Evolutionary conservation across 768 basidiomycete species (phyloP).

Genomic region (Phlebiopsis flavidoalba): DNA sequence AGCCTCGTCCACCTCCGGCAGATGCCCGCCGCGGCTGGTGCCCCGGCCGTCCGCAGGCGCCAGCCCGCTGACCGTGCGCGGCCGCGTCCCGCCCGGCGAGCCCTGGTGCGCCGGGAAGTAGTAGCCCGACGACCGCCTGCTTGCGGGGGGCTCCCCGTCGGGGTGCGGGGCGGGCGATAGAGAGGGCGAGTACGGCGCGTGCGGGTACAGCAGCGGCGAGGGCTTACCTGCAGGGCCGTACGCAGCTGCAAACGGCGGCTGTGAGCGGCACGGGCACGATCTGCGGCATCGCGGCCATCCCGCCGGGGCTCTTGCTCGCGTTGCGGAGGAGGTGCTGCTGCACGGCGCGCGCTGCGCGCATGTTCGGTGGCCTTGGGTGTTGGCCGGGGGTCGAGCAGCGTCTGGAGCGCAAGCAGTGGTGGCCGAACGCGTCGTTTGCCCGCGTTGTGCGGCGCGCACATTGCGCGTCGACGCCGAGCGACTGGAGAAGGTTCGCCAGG

Average conservation of each 20-base stretch:
- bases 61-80: constrained; percentile 5
- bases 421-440: constrained; percentile 73
- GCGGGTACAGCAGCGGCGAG: constrained; percentile 1
- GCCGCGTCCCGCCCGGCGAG: neutral
- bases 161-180: neutral
- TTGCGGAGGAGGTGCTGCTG: constrained; percentile 12
- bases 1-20: constrained; percentile 4
- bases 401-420: constrained; percentile 67
- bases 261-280: constrained; percentile 1
- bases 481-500: constrained; percentile 56
- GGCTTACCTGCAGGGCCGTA: constrained; percentile 2
- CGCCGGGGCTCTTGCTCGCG: constrained; percentile 14
- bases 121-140: constrained; percentile 2
- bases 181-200: neutral
- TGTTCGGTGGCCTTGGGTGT: constrained; percentile 27
- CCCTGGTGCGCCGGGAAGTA: neutral
- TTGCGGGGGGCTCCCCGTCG: neutral
- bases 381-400: constrained; percentile 56
- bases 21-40: neutral
- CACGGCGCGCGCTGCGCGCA: constrained; percentile 6
- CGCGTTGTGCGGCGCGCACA: constrained; percentile 60
- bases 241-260: constrained; percentile 7
- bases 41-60: constrained; percentile 4
- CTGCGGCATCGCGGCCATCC: constrained; percentile 10
- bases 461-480: constrained; percentile 39